These are phyloP conservation scores for Plasmodium coatneyi DNA, from an alignment of 169 alveolate species.

Conservation along the genomic window DNA sequence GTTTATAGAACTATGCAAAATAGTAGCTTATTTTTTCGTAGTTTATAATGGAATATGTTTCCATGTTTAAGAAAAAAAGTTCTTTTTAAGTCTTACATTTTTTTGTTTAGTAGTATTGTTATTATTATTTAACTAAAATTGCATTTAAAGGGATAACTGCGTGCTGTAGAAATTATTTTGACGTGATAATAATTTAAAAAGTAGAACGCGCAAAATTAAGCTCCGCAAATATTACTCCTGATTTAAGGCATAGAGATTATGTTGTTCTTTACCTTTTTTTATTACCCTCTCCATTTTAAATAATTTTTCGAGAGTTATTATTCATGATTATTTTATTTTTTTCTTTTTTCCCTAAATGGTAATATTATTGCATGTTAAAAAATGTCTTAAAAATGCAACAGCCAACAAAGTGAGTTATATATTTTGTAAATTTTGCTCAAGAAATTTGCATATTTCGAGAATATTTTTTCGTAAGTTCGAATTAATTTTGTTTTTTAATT, in stretches of 20 bases:
- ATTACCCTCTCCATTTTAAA: neutral
- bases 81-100: neutral
- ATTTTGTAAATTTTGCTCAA: neutral
- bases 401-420: neutral
- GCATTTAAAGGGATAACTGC: neutral
- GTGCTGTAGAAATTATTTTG: neutral
- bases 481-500: neutral
- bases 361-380: neutral
- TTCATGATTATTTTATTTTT: neutral
- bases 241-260: neutral
- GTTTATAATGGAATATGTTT: neutral
- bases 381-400: neutral
- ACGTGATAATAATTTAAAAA: neutral
- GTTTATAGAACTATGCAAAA: neutral
- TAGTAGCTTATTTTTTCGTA: neutral
- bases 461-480: neutral
- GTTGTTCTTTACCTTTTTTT: neutral
- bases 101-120: neutral
- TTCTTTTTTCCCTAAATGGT: neutral
- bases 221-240: neutral
- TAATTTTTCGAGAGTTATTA: neutral
- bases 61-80: neutral
- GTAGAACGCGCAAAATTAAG: neutral
- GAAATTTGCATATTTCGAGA: neutral
- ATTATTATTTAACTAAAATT: neutral